Percentiles rank a stretch among this genome's conserved stretches.
Evolutionary conservation across 495 filamentous ascomycete genomes (phyloP).

Genomic region (Penicillium argentinense): DNA sequence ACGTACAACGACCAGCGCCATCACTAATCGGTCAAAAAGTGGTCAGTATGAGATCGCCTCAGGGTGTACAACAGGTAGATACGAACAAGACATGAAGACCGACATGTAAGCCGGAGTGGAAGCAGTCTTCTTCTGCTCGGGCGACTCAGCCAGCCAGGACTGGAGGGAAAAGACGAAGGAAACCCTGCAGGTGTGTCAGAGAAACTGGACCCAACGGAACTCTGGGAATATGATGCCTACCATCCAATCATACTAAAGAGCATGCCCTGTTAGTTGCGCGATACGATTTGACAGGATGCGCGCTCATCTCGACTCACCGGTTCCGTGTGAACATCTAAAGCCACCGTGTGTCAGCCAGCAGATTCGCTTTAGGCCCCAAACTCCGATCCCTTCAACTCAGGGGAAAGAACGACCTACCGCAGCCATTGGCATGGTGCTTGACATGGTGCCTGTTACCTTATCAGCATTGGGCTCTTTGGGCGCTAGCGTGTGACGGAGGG

Average conservation of each 20-base stretch:
- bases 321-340: slow-evolving; percentile 83
- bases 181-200: slow-evolving; percentile 54
- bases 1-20: slow-evolving; percentile 72
- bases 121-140: slow-evolving; percentile 65
- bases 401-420: slow-evolving; percentile 54
- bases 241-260: slow-evolving; percentile 69
- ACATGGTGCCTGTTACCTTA: slow-evolving; percentile 58
- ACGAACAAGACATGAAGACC: slow-evolving; percentile 82
- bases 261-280: slow-evolving; percentile 9
- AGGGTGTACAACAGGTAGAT: not conserved
- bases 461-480: slow-evolving; percentile 7
- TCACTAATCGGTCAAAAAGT: slow-evolving; percentile 48
- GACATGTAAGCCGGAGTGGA: slow-evolving; percentile 80
- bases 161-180: slow-evolving; percentile 82
- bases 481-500: not conserved
- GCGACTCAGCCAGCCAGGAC: slow-evolving; percentile 81
- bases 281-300: not conserved
- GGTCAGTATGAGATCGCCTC: slow-evolving; percentile 12
- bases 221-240: slow-evolving; percentile 42
- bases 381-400: not conserved
- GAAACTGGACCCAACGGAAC: not conserved
- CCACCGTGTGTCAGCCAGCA: slow-evolving; percentile 18
- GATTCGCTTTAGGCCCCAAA: not conserved
- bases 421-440: slow-evolving; percentile 88
- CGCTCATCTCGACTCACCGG: slow-evolving; percentile 57